Base-by-base conservation (phyloP, 306 rosid genomes). In the Cicer judaicum region DNA sequence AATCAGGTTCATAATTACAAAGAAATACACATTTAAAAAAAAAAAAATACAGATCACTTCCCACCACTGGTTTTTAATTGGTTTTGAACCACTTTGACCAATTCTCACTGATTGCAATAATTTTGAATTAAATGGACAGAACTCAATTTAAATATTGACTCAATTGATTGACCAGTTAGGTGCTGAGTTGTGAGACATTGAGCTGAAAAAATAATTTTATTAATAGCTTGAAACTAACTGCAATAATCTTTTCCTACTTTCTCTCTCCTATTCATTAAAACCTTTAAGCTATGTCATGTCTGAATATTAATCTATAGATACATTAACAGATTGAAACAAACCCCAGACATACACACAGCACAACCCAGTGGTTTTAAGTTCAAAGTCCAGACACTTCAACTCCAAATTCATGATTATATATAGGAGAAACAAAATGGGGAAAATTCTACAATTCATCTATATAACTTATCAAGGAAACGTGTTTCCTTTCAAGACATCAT, bases 401-500 rank as follows among this genome's bases (percentile, higher is more conserved):
- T 71, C 18, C 13, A 54, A 71, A 71, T 53, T 59, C 59, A 43
- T 12, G 7, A 72, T 13, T 57, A 49, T 49, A 49, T 40, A 34
- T 39, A 43, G 38, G 60, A 69, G 42, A 47, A 59, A 36, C 69
- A 68, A 34, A 15, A 52, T 52, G 56, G 38, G 19, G 6, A 41
- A 40, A 53, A 6, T 56, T 67, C 19, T 73, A 24, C 36, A 34
- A 73, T 80, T 49, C 49, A 68, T 59, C 66, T 49, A 49, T 40
- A 11, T 16, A 7, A 60, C 80, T 59, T 40, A 5, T 12, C 14
- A 70, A 62, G 38, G 66, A 47, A 42, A 47, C 15, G 48, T 19
- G 18, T 63, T 78, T 29, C 54, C 70, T 75, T 57, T 70, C 42
- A 36, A 57, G 48, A 48, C 50, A 62, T 39, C 19, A 34, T 78